These are phyloP conservation scores for Mycena floridula DNA, from an alignment of 768 basidiomycete species.

Conservation along the genomic window DNA sequence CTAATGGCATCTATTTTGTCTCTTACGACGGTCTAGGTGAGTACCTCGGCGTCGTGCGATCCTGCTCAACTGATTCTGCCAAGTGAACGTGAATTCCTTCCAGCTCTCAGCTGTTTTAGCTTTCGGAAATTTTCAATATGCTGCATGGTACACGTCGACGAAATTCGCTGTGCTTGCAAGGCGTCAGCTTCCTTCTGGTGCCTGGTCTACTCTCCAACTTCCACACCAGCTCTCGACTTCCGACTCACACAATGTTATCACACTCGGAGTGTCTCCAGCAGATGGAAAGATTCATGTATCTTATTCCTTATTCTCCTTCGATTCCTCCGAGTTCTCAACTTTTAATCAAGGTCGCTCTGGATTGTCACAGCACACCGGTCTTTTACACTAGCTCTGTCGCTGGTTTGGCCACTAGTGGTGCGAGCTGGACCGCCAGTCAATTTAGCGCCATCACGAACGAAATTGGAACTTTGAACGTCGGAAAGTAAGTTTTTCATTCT, in stretches of 20 bases:
- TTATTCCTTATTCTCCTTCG: too few species aligned
- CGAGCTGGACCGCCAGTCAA: constrained; percentile 35
- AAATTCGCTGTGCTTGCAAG: constrained; percentile 33
- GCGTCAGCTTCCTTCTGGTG: constrained; percentile 31
- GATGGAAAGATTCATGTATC: constrained; percentile 42
- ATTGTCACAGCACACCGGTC: constrained; percentile 37
- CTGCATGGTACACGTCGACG: constrained; percentile 40
- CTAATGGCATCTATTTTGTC: constrained; percentile 36
- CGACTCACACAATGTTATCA: constrained; percentile 41
- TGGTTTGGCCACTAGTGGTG: constrained; percentile 32
- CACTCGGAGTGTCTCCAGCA: constrained; percentile 35
- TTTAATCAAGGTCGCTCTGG: constrained; percentile 42
- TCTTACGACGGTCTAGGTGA: constrained; percentile 41
- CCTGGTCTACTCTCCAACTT: constrained; percentile 36
- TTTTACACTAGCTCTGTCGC: constrained; percentile 38
- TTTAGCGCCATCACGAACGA: constrained; percentile 35
- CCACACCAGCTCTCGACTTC: constrained; percentile 33
- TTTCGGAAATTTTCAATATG: constrained; percentile 33
- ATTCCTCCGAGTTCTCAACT: too few species aligned
- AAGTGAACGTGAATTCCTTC: constrained; percentile 44
- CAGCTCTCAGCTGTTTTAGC: constrained; percentile 36
- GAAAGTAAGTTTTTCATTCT: constrained; percentile 26
- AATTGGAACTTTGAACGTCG: constrained; percentile 33
- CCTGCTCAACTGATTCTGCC: too few species aligned
- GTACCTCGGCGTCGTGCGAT: too few species aligned